A percentile compares a stretch with the other conserved stretches of the same genome.
Evolutionary conservation across 495 filamentous ascomycete genomes (phyloP).

Genomic region (Neurospora discreta): DNA sequence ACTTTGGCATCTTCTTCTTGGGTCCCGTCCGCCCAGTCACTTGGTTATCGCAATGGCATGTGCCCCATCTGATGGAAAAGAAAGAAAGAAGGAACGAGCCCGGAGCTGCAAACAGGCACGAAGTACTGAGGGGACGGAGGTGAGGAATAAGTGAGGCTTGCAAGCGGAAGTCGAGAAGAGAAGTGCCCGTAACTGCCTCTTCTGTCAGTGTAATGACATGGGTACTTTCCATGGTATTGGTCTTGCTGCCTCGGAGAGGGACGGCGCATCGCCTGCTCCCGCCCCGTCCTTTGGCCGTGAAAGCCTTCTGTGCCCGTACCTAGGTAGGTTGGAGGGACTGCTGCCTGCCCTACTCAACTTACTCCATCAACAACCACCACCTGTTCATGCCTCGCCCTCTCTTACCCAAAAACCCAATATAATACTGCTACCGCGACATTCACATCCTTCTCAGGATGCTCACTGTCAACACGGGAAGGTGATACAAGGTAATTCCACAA

Average conservation of each 20-base stretch:
- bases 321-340: background rate
- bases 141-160: background rate
- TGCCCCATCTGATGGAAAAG: background rate
- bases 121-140: background rate
- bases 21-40: background rate
- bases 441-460: background rate
- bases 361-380: too few species aligned
- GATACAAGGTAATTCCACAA: background rate
- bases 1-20: background rate
- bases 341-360: too few species aligned
- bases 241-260: too few species aligned
- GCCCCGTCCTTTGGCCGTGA: background rate
- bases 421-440: background rate
- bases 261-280: background rate
- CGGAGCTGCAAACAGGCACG: background rate
- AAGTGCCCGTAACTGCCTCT: background rate
- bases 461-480: background rate
- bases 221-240: background rate
- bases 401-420: background rate
- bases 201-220: background rate
- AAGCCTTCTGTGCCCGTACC: background rate
- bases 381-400: background rate
- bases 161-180: background rate
- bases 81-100: background rate
- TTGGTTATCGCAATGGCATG: background rate